Evolutionary conservation across 2,329 filamentous ascomycete genomes (phyloP).

Genomic region (Apiospora rasikravindrae): DNA sequence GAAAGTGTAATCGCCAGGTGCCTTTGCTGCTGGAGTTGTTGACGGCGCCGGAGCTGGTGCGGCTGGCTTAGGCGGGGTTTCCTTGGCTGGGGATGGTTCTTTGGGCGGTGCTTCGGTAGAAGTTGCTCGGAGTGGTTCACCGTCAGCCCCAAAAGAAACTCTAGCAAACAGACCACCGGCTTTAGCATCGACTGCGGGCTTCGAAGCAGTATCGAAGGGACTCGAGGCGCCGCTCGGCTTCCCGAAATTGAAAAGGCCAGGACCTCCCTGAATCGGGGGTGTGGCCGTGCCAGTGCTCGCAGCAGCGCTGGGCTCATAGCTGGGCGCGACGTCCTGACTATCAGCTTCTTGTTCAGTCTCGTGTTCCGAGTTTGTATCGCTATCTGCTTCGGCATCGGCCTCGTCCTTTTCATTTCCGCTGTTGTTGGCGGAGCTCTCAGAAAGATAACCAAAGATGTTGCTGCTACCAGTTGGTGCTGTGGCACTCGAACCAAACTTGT

Average conservation of each 20-base stretch:
- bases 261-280: slow-evolving; percentile 43
- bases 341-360: slow-evolving; percentile 49
- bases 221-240: slow-evolving; percentile 33
- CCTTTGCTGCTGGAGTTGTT: slow-evolving; percentile 36
- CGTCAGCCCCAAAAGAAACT: slow-evolving; percentile 38
- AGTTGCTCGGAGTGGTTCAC: slow-evolving; percentile 37
- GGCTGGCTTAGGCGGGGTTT: slow-evolving; percentile 25
- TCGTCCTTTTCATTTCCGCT: slow-evolving; percentile 54
- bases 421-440: slow-evolving; percentile 61
- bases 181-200: slow-evolving; percentile 26
- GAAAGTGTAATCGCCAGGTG: slow-evolving; percentile 39
- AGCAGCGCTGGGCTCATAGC: slow-evolving; percentile 49
- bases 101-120: slow-evolving; percentile 29
- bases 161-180: slow-evolving; percentile 41
- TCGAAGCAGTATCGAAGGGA: slow-evolving; percentile 30
- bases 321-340: slow-evolving; percentile 49
- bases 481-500: slow-evolving; percentile 33
- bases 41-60: slow-evolving; percentile 24
- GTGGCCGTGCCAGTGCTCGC: slow-evolving; percentile 49
- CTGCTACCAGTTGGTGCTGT: slow-evolving; percentile 39
- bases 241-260: slow-evolving; percentile 38
- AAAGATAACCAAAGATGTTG: slow-evolving; percentile 67
- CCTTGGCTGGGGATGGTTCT: slow-evolving; percentile 23
- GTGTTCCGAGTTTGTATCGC: slow-evolving; percentile 53
- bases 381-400: slow-evolving; percentile 46